phyloP scores from a whole-genome alignment of 2,329 filamentous ascomycete species.

The Leptoxyphium fumago region DNA sequence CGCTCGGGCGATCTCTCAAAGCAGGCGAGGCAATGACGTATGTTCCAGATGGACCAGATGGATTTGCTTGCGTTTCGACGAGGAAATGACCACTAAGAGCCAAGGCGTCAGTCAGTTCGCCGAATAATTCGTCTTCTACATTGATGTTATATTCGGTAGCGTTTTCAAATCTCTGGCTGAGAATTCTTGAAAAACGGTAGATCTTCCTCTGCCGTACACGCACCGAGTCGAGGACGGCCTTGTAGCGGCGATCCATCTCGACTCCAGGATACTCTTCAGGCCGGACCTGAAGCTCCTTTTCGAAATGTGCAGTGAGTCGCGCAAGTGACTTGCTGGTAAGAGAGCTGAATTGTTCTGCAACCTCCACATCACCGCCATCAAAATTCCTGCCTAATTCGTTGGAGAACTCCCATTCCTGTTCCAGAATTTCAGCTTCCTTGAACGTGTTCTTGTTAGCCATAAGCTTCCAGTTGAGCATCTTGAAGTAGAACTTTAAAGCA shows the following conservation, averaged over 20 bases:
- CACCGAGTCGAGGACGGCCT: conserved; percentile 86
- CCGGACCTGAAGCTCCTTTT: conserved; percentile 72
- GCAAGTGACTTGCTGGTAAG: conserved; percentile 86
- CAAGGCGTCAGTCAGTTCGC: conserved; percentile 66
- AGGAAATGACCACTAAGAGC: conserved; percentile 76
- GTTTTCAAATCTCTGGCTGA: conserved; percentile 92
- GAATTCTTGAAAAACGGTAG: conserved; percentile 81
- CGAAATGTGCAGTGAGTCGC: conserved; percentile 78
- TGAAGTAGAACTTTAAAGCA: conserved; percentile 94
- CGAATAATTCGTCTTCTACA: conserved; percentile 51
- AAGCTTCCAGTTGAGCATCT: conserved; percentile 95
- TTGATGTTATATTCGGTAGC: conserved; percentile 88
- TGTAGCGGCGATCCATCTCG: conserved; percentile 96
- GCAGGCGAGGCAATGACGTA: conserved; percentile 76
- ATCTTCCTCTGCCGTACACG: conserved; percentile 91
- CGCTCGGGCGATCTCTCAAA: conserved; percentile 57
- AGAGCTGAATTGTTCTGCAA: conserved; percentile 90
- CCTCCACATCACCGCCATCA: conserved; percentile 88
- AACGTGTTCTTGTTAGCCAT: conserved; percentile 98
- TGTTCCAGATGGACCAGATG: conserved; percentile 6
- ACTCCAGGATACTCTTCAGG: conserved; percentile 62
- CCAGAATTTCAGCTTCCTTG: conserved; percentile 93
- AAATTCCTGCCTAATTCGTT: conserved; percentile 85
- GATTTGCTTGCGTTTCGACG: conserved; percentile 43
- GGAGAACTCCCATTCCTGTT: conserved; percentile 96